Evolutionary conservation across 495 filamentous ascomycete genomes (phyloP), one percentile per base, ranked within the genome.

Genomic region (Penicillium coprophilum): DNA sequence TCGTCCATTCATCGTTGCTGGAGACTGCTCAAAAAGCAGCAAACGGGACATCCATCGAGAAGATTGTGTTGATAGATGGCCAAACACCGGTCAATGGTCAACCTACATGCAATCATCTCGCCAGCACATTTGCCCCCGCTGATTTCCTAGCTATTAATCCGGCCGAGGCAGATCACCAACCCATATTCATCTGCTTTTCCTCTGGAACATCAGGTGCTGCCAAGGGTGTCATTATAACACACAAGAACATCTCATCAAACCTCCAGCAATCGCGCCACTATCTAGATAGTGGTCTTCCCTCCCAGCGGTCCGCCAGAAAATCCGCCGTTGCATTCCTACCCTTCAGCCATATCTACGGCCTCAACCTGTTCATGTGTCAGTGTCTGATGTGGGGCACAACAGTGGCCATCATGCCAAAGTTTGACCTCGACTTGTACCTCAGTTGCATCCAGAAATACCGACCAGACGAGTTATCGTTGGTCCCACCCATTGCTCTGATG

Each of bases 301-400:
- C 53, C 8, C 62, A 62, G 34, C 54, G 47, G 19, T 30, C 53
- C 6, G 61, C 80, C 15, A 82, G 84, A 0, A 85, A 90, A 58
- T 81, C 73, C 30, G 69, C 90, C 21, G 64, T 96, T 23, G 89
- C 84, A 7, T 85, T 96, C 57, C 70, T 96, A 19, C 92, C 92
- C 1, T 92, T 96, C 70, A 95, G 89, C 66, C 91, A 96, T 66
- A 91, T 95, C 59, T 96, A 93, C 62, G 87, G 86, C 70, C 48
- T 67, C 4, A 65, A 57, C 39, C 24, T 62, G 5, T 67, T 55
- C 27, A 56, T 67, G 46, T 67, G 64, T 21, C 62, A 65, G 17
- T 58, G 59, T 21, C 17, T 65, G 11, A n/a, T 57, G 8, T 60
- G 58, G 56, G 64, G 64, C 2, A 65, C 62, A 1, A 54, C 62